phyloP scores from a whole-genome alignment of 192 early-diverging fungal genomes.

The Coemansia sp. region DNA sequence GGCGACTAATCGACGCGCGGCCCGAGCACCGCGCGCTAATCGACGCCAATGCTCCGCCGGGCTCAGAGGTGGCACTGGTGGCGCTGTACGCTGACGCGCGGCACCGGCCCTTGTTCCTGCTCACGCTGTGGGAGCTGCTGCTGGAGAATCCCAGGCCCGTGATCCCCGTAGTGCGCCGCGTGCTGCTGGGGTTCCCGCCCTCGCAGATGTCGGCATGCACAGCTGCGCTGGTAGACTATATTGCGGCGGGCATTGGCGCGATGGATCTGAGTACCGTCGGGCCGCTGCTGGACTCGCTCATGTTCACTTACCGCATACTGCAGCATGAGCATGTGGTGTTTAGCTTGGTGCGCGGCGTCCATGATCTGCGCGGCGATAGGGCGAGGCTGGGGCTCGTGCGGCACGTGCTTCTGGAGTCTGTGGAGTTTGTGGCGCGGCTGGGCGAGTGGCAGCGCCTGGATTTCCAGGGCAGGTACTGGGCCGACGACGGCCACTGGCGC shows the following conservation, averaged over 20 bases:
- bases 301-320: slow-evolving; percentile 71
- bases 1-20: slow-evolving; percentile 24
- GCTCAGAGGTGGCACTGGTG: slow-evolving; percentile 37
- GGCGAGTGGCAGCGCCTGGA: slow-evolving; percentile 65
- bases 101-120: slow-evolving; percentile 67
- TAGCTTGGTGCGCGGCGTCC: slow-evolving; percentile 66
- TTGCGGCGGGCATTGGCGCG: slow-evolving; percentile 36
- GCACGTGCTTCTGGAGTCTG: slow-evolving; percentile 59
- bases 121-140: slow-evolving; percentile 66
- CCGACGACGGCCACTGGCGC: slow-evolving; percentile 66
- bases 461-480: slow-evolving; percentile 70
- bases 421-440: slow-evolving; percentile 57
- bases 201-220: slow-evolving; percentile 72
- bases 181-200: slow-evolving; percentile 69
- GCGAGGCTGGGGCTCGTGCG: slow-evolving; percentile 58
- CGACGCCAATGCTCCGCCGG: slow-evolving; percentile 6
- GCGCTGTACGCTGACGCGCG: slow-evolving; percentile 63
- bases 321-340: slow-evolving; percentile 71
- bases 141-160: slow-evolving; percentile 13
- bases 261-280: background rate
- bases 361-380: slow-evolving; percentile 56
- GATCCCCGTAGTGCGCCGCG: slow-evolving; percentile 60
- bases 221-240: slow-evolving; percentile 67
- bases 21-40: slow-evolving; percentile 38
- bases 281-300: slow-evolving; percentile 64